Conservation (phyloP, 2,329 filamentous ascomycete species). For the Epichloe glyceriae region DNA sequence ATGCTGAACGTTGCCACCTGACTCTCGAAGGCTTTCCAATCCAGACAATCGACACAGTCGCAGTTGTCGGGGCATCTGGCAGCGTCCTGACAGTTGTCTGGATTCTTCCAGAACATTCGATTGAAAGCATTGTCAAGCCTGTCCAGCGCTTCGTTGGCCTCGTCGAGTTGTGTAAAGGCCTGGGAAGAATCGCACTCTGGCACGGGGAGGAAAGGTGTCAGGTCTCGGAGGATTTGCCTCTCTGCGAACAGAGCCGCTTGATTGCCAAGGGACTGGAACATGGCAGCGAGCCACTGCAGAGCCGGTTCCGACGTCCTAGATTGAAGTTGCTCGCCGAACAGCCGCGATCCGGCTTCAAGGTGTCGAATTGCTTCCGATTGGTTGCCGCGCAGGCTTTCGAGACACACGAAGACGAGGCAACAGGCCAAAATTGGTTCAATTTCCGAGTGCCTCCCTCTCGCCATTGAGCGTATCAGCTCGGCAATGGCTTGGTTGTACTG, state of each 20-base stretch:
- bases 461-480: background rate
- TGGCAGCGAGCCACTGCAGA: conserved; percentile 2
- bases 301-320: background rate
- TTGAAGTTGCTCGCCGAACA: background rate
- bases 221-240: background rate
- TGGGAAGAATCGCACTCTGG: background rate
- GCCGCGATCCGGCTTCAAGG: conserved; percentile 1
- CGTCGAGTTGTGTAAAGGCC: background rate
- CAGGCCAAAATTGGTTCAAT: conserved; percentile 1
- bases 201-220: background rate
- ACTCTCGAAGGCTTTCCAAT: background rate
- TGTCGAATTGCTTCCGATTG: conserved; percentile 2
- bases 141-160: conserved; percentile 2
- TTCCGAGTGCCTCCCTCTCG: background rate
- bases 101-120: background rate
- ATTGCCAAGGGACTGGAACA: conserved; percentile 3
- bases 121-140: conserved; percentile 1
- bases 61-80: background rate
- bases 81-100: background rate
- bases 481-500: conserved; percentile 2
- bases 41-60: background rate
- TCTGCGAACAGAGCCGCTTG: conserved; percentile 2
- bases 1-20: background rate
- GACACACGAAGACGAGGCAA: conserved; percentile 1
- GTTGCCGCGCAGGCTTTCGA: conserved; percentile 3